Conservation (phyloP, 768 basidiomycete species). For the Steccherinum ochraceum region DNA sequence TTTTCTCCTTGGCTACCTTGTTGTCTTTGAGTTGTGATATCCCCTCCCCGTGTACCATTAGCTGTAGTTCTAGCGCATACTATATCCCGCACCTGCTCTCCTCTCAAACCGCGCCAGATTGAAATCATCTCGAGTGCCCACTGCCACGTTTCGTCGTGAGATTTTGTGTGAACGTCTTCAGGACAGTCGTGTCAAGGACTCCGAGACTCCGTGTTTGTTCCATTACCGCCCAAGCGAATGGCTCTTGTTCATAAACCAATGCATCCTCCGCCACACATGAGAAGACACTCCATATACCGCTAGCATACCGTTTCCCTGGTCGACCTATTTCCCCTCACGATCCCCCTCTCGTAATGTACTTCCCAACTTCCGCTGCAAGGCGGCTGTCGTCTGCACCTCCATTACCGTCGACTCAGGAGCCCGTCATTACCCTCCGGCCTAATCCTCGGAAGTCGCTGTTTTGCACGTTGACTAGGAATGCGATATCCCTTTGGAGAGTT, state of each 20-base stretch:
- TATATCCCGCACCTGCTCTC: not conserved
- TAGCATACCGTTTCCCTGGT: not conserved
- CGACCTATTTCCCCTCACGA: not conserved
- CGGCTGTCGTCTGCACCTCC: conserved; percentile 66
- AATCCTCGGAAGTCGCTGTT: conserved; percentile 77
- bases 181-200: not conserved
- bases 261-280: not conserved
- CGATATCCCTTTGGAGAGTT: conserved; percentile 77
- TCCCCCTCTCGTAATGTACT: conserved; percentile 55
- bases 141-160: not conserved
- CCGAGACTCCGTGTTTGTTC: not conserved
- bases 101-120: not conserved
- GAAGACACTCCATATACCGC: not conserved
- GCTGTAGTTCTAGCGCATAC: not conserved
- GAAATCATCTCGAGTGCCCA: too few species aligned
- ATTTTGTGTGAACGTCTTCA: not conserved
- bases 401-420: conserved; percentile 67
- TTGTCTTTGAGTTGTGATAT: not conserved
- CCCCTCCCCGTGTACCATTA: not conserved
- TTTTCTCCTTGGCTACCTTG: not conserved
- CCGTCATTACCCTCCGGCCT: conserved; percentile 49
- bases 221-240: not conserved
- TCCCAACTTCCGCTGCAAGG: conserved; percentile 74
- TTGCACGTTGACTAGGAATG: conserved; percentile 63
- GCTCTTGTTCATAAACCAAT: not conserved